Base-by-base conservation (phyloP, 1,139 yeast species). In the Pichia sp. region DNA sequence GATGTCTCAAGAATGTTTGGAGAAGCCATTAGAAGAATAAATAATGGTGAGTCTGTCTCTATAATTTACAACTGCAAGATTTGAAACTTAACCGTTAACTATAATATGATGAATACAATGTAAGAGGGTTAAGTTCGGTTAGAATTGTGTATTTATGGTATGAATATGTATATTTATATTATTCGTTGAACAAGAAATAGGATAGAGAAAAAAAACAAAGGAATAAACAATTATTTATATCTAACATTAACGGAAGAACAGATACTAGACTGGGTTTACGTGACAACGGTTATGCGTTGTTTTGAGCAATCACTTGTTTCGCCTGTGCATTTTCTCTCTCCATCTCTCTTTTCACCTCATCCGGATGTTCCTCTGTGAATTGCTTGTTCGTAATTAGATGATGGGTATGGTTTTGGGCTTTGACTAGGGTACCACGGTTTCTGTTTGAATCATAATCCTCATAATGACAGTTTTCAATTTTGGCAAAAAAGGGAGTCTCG, bases 21-120 rank as follows among this genome's bases (percentile, higher is more conserved):
- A 15, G 99, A 93, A 70, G 93, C 98, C 2, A 90, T 93, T 51
- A 79, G 99, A 70, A 78, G 99, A 70, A 92, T 93, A 49, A 97
- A 93, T 71, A 93, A 93, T 64, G 99, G 99, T 61, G 99, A 93
- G 74, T 84, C 93, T 32, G 96, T 93, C 23, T 86, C 96, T 19
- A 87, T 90, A 89, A 76, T 93, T 59, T 93, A 93, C 72, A 97
- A 90, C 66, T 92, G 89, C 64, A 92, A 90, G 2, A 84, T 88
- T 86, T 82, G 64, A 62, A 11, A 13, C 15, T 36, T 36, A 13
- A 36, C 40, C 40, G 26, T 23, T 23, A 23, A 23, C 26, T 23
- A 23, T 23, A 23, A 23, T 23, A 23, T 23, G 26, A 23, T 23
- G 26, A 23, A 23, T 23, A 23, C 26, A 23, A 23, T 36, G 40